Conservation (phyloP, 1,284 basidiomycete genomes). For the Puccinia coronata region DNA sequence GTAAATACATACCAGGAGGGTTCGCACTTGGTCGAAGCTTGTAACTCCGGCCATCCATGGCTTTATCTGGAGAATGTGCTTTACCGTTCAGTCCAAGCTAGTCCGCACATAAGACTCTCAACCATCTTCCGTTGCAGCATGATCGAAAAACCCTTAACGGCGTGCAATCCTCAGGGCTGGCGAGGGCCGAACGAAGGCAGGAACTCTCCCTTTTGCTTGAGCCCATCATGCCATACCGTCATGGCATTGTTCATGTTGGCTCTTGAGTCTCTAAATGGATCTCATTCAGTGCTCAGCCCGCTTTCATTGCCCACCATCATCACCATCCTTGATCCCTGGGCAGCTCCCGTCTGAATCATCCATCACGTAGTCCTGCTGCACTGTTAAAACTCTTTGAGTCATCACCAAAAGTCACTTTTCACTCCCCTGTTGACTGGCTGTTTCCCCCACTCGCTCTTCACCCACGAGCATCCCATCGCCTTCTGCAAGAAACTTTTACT, state of each 20-base stretch:
- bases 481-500: background rate
- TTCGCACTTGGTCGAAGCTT: too few relatives aligned
- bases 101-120: background rate
- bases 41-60: too few relatives aligned
- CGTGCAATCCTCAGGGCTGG: background rate
- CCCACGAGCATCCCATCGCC: background rate
- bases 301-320: background rate
- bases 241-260: background rate
- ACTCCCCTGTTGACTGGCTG: too few relatives aligned
- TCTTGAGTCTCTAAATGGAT: background rate
- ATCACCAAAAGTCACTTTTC: background rate
- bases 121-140: background rate
- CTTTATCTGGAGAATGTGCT: too few relatives aligned
- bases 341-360: background rate
- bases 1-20: too few relatives aligned
- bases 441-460: background rate
- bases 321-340: too few relatives aligned
- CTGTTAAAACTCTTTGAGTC: background rate
- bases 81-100: background rate
- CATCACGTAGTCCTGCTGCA: background rate
- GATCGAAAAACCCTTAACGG: background rate
- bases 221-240: conserved; percentile 12
- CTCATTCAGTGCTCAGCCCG: background rate
- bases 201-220: background rate
- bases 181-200: background rate